These are phyloP conservation scores for Vaccinium vitisidaea DNA, from an alignment of 148 eudicot species.

Conservation along the genomic window DNA sequence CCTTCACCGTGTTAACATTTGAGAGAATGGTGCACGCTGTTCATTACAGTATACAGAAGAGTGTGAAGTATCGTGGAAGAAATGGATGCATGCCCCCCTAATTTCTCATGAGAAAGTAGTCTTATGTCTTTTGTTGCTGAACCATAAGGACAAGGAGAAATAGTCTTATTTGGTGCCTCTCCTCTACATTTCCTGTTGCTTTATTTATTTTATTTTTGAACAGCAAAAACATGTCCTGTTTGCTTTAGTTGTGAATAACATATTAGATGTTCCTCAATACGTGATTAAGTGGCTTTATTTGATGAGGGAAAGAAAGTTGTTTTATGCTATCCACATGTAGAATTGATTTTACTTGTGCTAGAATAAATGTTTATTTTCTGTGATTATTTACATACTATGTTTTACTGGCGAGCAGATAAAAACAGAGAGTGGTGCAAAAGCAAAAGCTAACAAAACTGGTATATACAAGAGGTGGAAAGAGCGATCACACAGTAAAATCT, in stretches of 20 bases:
- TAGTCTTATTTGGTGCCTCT: background rate
- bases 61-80: background rate
- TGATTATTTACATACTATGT: background rate
- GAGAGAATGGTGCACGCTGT: background rate
- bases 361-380: background rate
- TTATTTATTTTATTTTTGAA: background rate
- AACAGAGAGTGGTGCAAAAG: slow-evolving; percentile 82
- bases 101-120: background rate
- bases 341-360: background rate
- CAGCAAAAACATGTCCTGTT: background rate
- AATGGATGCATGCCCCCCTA: background rate
- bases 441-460: slow-evolving; percentile 70
- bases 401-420: slow-evolving; percentile 47
- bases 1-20: background rate
- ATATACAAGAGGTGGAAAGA: slow-evolving; percentile 91
- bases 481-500: slow-evolving; percentile 62
- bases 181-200: background rate
- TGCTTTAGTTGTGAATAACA: slow-evolving; percentile 1
- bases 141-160: background rate
- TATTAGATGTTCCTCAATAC: background rate
- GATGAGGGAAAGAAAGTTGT: background rate
- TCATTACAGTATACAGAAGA: background rate
- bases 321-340: background rate
- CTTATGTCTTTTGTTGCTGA: background rate
- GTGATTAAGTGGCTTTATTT: background rate